phyloP scores from a whole-genome alignment of 2,329 filamentous ascomycete genomes.

The Hirsutella minnesotensis region DNA sequence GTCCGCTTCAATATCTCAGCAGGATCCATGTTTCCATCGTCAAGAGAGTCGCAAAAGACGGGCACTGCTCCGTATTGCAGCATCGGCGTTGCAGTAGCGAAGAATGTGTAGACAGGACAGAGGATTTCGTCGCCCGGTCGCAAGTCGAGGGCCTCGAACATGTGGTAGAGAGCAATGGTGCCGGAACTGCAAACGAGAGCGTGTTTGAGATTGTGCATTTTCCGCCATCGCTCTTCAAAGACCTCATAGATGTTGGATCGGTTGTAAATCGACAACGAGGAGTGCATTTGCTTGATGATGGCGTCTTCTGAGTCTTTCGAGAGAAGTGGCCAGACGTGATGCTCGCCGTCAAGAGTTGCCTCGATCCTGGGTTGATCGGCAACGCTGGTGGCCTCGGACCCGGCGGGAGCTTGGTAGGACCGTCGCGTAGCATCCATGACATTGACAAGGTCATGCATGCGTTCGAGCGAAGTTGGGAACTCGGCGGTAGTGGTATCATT shows the following conservation, averaged over 20 bases:
- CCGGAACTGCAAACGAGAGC: slow-evolving; percentile 1
- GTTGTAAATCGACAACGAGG: background rate
- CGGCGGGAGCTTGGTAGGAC: background rate
- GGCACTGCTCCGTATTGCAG: slow-evolving; percentile 3
- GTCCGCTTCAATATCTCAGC: background rate
- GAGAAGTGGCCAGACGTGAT: background rate
- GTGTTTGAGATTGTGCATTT: background rate
- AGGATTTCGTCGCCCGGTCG: background rate
- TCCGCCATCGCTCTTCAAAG: background rate
- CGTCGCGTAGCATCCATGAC: background rate
- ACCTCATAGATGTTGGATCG: slow-evolving; percentile 1
- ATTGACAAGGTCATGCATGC: background rate
- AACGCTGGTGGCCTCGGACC: too few species aligned
- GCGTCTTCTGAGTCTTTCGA: background rate
- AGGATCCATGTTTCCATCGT: slow-evolving; percentile 1
- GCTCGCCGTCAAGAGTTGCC: background rate
- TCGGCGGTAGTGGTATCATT: background rate
- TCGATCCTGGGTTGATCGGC: background rate
- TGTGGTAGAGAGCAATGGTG: background rate
- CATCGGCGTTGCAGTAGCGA: slow-evolving; percentile 2
- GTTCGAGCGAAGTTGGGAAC: background rate
- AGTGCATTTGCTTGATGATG: background rate
- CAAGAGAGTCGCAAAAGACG: slow-evolving; percentile 2
- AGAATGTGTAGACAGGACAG: slow-evolving; percentile 6
- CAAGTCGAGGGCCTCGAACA: background rate